phyloP scores from a whole-genome alignment of 352 stramenopile genomes.

The Globisporangium lucens region DNA sequence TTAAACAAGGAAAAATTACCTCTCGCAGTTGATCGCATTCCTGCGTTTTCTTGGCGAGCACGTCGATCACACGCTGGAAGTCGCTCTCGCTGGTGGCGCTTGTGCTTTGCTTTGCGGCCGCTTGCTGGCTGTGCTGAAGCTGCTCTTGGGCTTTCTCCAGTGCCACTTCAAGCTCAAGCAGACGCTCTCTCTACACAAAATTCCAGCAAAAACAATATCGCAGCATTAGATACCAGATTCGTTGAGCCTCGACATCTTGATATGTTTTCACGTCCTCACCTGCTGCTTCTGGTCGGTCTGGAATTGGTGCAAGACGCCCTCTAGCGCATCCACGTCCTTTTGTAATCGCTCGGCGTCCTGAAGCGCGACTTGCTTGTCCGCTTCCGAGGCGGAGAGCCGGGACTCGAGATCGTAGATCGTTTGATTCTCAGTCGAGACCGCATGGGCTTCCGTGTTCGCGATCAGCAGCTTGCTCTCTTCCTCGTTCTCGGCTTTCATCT shows the following conservation, averaged over 20 bases:
- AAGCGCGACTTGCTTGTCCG: conserved; percentile 54
- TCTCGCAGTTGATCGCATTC: conserved; percentile 74
- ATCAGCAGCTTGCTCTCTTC: conserved; percentile 50
- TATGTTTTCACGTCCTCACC: conserved; percentile 6
- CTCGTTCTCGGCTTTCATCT: conserved; percentile 39
- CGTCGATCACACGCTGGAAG: conserved; percentile 47
- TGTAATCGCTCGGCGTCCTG: conserved; percentile 60
- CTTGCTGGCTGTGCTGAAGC: conserved; percentile 19
- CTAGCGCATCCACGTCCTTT: conserved; percentile 47
- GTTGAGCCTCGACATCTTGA: neutral
- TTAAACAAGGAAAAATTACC: conserved; percentile 21
- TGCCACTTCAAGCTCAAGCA: conserved; percentile 44
- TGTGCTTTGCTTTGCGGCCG: neutral
- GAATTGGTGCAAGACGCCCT: conserved; percentile 65
- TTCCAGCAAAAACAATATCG: neutral
- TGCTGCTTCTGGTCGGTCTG: conserved; percentile 56
- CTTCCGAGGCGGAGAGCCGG: conserved; percentile 44
- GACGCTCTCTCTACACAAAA: conserved; percentile 32
- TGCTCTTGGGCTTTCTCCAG: conserved; percentile 27
- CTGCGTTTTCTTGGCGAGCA: conserved; percentile 53
- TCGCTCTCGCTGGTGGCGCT: conserved; percentile 30
- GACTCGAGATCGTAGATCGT: conserved; percentile 63
- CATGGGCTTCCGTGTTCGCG: conserved; percentile 44
- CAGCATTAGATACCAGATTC: neutral
- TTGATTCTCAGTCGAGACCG: conserved; percentile 49